Percentiles rank a stretch among this genome's conserved stretches.
phyloP scores from a whole-genome alignment of 1,139 yeast species.

The Geotrichum bryndzae region DNA sequence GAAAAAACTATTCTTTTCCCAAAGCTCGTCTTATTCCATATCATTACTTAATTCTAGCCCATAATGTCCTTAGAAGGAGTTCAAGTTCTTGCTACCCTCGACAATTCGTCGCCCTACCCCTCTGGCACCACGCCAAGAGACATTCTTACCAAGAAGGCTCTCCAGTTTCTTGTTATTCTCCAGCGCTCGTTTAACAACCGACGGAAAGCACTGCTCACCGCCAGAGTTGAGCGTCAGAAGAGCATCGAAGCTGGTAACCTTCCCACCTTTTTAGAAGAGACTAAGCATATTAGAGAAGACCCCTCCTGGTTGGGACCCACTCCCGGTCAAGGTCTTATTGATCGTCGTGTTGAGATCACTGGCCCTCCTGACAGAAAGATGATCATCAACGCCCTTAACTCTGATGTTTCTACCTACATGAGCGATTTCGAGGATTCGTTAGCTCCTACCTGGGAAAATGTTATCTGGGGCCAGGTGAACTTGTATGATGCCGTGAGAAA shows the following conservation, averaged over 20 bases:
- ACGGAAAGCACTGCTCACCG: slow-evolving; percentile 54
- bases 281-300: slow-evolving; percentile 61
- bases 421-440: slow-evolving; percentile 67
- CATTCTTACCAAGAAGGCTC: slow-evolving; percentile 60
- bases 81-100: slow-evolving; percentile 15
- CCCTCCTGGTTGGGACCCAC: slow-evolving; percentile 73
- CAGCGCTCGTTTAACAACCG: slow-evolving; percentile 64
- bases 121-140: slow-evolving; percentile 17
- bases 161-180: slow-evolving; percentile 65
- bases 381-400: slow-evolving; percentile 67
- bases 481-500: slow-evolving; percentile 57
- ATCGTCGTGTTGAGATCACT: slow-evolving; percentile 79
- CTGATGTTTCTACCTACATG: slow-evolving; percentile 66
- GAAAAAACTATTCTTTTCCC: not conserved
- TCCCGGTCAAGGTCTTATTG: slow-evolving; percentile 64
- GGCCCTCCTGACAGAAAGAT: slow-evolving; percentile 78
- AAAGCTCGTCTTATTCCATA: not conserved
- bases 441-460: slow-evolving; percentile 84
- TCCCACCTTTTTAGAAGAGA: slow-evolving; percentile 69
- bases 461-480: slow-evolving; percentile 77
- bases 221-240: slow-evolving; percentile 55
- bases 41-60: not conserved
- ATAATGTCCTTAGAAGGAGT: slow-evolving; percentile 8
- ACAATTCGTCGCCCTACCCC: slow-evolving; percentile 13
- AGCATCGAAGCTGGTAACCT: slow-evolving; percentile 61